Percentiles rank a stretch among this genome's conserved stretches.
Evolutionary conservation across 257 asterid genomes (phyloP).

Genomic region (Ligustrum vulgare): DNA sequence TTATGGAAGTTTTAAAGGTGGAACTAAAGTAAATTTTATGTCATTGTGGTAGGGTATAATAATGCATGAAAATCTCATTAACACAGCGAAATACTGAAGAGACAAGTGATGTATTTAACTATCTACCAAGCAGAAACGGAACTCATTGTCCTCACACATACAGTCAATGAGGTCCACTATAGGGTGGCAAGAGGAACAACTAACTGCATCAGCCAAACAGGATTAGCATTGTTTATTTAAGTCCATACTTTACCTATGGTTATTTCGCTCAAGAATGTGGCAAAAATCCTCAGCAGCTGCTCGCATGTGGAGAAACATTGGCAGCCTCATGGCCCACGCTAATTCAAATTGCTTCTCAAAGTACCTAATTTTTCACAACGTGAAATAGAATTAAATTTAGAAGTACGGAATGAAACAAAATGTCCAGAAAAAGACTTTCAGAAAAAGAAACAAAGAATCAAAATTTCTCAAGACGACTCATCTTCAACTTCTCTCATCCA

Average conservation of each 20-base stretch:
- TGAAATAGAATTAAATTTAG: constrained; percentile 15
- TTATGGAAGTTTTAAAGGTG: background rate
- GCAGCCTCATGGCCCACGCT: constrained; percentile 80
- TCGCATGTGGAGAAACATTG: constrained; percentile 99
- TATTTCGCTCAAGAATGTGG: constrained; percentile 62
- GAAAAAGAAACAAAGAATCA: background rate
- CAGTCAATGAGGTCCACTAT: background rate
- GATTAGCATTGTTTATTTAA: constrained; percentile 15
- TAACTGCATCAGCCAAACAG: constrained; percentile 9
- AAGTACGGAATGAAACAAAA: constrained; percentile 15
- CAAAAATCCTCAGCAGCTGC: constrained; percentile 94
- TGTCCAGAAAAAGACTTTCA: constrained; percentile 9
- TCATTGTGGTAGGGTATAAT: background rate
- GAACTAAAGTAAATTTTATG: background rate
- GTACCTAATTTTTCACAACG: constrained; percentile 50
- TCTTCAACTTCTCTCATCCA: constrained; percentile 9
- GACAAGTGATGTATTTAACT: background rate
- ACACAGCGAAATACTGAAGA: background rate
- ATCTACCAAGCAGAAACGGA: background rate
- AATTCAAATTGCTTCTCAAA: constrained; percentile 93
- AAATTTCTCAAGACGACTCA: background rate
- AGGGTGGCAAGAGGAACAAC: background rate
- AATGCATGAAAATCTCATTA: background rate
- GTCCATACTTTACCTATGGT: constrained; percentile 48
- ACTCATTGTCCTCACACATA: background rate